These are phyloP conservation scores for Helicocarpus griseus DNA, from an alignment of 2,329 filamentous ascomycete species.

Conservation along the genomic window DNA sequence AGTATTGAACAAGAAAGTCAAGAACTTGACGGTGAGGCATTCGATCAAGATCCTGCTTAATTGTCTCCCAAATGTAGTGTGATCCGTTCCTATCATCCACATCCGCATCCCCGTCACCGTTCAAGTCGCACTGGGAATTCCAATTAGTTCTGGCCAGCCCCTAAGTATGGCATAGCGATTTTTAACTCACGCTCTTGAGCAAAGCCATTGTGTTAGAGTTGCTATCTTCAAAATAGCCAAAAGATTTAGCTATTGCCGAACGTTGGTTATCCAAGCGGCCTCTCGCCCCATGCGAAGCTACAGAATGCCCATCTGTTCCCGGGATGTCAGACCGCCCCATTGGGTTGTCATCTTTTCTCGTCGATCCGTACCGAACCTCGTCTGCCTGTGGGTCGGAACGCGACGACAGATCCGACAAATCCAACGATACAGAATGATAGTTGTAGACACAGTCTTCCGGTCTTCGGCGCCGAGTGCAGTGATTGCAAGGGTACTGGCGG, in stretches of 20 bases:
- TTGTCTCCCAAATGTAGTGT: neutral
- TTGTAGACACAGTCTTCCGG: neutral
- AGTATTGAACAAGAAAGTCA: neutral
- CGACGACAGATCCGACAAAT: no score
- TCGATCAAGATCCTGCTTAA: neutral
- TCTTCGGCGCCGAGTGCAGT: neutral
- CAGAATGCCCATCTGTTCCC: neutral
- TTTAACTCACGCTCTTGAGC: neutral
- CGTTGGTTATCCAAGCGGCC: no score
- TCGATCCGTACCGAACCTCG: neutral
- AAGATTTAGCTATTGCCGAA: neutral
- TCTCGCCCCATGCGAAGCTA: neutral
- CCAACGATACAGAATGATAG: no score
- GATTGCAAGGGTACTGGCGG: neutral
- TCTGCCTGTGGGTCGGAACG: neutral
- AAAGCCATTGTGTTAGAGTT: neutral
- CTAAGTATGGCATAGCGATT: neutral
- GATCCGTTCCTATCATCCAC: neutral
- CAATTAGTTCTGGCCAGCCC: neutral
- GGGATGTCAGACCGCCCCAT: neutral
- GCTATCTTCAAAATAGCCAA: neutral
- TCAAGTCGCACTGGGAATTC: neutral
- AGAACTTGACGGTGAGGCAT: neutral
- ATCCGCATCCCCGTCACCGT: neutral
- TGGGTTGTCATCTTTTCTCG: neutral